These are phyloP conservation scores for Porphyrellus sp. DNA, from an alignment of 1,284 basidiomycete genomes.

Conservation along the genomic window DNA sequence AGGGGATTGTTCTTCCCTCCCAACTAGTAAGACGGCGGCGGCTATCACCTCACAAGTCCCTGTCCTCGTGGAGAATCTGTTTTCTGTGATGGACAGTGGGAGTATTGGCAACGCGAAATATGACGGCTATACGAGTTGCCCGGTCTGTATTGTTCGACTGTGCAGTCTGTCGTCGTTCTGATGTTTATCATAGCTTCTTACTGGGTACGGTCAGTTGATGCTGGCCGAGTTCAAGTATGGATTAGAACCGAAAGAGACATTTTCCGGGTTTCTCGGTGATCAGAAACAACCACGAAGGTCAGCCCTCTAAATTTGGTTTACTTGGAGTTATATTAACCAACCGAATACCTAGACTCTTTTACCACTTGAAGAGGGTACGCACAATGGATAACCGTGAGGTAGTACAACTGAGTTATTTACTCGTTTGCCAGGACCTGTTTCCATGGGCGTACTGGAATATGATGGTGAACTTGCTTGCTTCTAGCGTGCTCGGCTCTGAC, in stretches of 20 bases:
- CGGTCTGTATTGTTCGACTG: conserved; percentile 45
- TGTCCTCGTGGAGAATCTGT: conserved; percentile 89
- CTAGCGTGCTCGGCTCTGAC: conserved; percentile 1
- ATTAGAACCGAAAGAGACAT: conserved; percentile 82
- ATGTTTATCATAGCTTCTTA: conserved; percentile 57
- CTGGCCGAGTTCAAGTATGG: conserved; percentile 92
- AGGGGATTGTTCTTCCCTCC: conserved; percentile 88
- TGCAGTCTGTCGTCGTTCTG: conserved; percentile 2
- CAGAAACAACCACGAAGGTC: conserved; percentile 67
- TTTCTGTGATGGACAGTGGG: conserved; percentile 70
- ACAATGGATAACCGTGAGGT: background rate
- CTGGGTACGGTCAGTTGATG: conserved; percentile 84
- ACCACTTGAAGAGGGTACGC: conserved; percentile 85
- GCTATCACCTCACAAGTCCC: conserved; percentile 91
- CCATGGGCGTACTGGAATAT: conserved; percentile 85
- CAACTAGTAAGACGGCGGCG: conserved; percentile 95
- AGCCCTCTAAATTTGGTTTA: conserved; percentile 13
- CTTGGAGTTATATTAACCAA: conserved; percentile 6
- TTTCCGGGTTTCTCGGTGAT: conserved; percentile 62
- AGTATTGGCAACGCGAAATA: conserved; percentile 66
- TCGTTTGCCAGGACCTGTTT: conserved; percentile 65
- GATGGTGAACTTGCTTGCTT: conserved; percentile 51
- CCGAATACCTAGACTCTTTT: conserved; percentile 60
- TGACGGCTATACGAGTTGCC: conserved; percentile 84
- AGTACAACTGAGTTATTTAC: background rate